Evolutionary conservation across 371 early-diverging fungal genomes (phyloP), one percentile per base, ranked within the genome.

Genomic region (Smittium culicis): DNA sequence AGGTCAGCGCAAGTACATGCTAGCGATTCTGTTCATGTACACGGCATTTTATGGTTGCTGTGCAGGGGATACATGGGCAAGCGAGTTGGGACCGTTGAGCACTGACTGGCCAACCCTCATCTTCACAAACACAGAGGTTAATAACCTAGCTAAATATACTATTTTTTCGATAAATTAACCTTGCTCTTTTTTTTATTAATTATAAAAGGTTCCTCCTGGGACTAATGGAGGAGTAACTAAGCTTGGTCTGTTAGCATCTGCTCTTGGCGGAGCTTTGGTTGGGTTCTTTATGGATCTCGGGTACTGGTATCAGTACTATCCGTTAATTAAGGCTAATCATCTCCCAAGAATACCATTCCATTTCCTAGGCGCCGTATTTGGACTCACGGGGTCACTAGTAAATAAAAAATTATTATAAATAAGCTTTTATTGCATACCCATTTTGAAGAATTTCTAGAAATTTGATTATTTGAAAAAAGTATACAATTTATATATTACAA

Each of bases 41-140:
- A n/a, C n/a, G n/a, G n/a, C n/a, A n/a, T 90, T 90, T 69, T 92
- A 92, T 74, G 88, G 87, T 3, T 89, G 89, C 67, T 91, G 91
- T 69, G 84, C 85, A 58, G 93, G 89, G 33, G 93, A 93, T 72
- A 91, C 93, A 81, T 91, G 89, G 90, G 88, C 92, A 11, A 88
- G 88, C 76, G 94, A 92, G 73, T 77, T 92, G 27, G 94, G 94
- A 0, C 83, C 90, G 27, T 76, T 93, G 31, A 86, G 83, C 69
- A 79, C 78, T 35, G 72, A 76, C 29, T 84, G 82, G 82, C 94
- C 94, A 2, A 73, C 80, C 14, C 77, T 92, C 2, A 89, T 94
- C 59, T 91, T 91, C 3, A 83, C 82, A 0, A 71, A 85, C 66
- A 72, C 75, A 14, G 45, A 45, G 45, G 45, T 45, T 60, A 70